Conservation (phyloP, 1,284 basidiomycete species). For the Marasmius tenuissimus region DNA sequence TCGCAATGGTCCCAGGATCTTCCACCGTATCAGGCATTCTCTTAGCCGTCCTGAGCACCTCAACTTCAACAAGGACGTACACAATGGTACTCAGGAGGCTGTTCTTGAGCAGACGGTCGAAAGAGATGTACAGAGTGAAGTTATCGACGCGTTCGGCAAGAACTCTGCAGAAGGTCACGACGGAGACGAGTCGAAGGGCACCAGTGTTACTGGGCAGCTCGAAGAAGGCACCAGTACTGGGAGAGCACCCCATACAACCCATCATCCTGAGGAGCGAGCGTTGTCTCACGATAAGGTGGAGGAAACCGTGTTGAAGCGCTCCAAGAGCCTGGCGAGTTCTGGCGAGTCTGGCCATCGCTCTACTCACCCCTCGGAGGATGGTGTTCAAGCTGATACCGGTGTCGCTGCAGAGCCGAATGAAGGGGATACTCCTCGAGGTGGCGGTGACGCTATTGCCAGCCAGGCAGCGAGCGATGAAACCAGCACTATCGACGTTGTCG, state of each 20-base stretch:
- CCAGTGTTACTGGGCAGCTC: background rate
- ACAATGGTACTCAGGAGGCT: background rate
- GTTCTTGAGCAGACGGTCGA: background rate
- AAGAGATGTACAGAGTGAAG: background rate
- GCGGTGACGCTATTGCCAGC: background rate
- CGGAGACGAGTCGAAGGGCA: background rate
- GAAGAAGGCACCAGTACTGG: background rate
- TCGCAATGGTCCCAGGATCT: background rate
- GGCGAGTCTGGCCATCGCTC: background rate
- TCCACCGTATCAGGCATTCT: background rate
- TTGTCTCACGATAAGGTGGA: background rate
- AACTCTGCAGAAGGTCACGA: background rate
- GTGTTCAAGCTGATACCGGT: background rate
- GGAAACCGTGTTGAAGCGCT: background rate
- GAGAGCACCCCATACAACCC: background rate
- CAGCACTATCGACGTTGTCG: background rate
- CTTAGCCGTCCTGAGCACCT: background rate
- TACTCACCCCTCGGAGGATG: background rate
- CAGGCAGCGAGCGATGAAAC: background rate
- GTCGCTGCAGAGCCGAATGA: background rate
- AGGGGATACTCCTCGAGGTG: background rate
- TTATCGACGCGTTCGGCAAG: background rate
- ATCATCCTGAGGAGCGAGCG: too few species aligned
- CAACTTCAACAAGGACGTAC: background rate
- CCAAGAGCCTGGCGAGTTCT: constrained; percentile 2